Conservation (phyloP, 164 flowering plant species). For the Nymphaea colorata region DNA sequence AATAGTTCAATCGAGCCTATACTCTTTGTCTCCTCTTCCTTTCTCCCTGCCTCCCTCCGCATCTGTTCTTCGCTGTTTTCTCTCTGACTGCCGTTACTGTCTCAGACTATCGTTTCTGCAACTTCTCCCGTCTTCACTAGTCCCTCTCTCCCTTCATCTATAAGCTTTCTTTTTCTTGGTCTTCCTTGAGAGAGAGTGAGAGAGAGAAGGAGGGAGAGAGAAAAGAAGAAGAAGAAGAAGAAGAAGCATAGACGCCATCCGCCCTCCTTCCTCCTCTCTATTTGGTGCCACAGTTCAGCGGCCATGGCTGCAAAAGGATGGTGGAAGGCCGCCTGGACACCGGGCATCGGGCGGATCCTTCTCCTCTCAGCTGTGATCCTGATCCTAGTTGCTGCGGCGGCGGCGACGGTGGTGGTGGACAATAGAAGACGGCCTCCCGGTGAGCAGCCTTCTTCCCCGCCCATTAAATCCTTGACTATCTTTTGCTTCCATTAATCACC, state of each 20-base stretch:
- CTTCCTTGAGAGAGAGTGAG: no score
- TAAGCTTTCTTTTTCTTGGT: no score
- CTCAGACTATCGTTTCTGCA: no score
- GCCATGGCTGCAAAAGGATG: background rate
- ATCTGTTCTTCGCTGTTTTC: no score
- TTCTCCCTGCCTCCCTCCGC: no score
- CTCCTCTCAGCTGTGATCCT: background rate
- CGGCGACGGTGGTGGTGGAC: background rate
- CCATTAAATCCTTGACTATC: background rate
- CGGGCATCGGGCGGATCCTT: background rate
- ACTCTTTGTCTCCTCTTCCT: no score
- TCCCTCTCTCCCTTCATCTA: no score
- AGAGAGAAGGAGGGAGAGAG: no score
- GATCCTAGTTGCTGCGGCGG: background rate
- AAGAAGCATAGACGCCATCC: background rate
- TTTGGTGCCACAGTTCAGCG: background rate
- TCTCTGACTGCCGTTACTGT: no score
- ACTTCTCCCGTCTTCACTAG: no score
- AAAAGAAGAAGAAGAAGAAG: no score
- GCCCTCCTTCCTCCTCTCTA: background rate
- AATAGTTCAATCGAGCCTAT: no score
- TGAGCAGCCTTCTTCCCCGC: background rate
- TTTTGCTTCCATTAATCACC: background rate
- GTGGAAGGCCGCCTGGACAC: background rate
- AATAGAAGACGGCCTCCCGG: background rate